Evolutionary conservation across 208 protist genomes (phyloP), one percentile per base, ranked within the genome.

Genomic region (Tritrichomonas musculus): DNA sequence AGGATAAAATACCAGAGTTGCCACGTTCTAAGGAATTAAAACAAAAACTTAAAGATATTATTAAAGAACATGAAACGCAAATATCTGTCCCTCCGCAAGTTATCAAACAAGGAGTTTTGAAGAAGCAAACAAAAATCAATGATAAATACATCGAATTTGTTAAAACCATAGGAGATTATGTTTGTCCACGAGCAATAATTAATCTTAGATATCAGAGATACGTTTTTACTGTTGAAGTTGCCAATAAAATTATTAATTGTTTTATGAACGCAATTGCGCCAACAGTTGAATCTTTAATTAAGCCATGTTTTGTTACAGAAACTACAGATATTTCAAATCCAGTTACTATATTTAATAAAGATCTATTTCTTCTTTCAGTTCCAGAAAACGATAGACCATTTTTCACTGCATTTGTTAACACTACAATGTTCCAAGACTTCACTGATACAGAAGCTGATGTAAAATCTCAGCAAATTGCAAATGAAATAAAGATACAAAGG

Each of bases 261-360:
- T 88, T 88, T 39, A 88, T 27, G 25, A 39, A 25, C 39, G 14
- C 25, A n/a, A 20, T 88, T 53, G 47, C 77, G 8, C 77, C 77
- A 60, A 33, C 25, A 55, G 17, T 88, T 1, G 44, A 53, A 9
- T 41, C 33, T 20, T 4, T 88, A 14, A 57, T 88, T 20, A 50
- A 47, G 47, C 47, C 47, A 60, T 88, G 77, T 49, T 88, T 88
- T 36, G 77, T 88, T 55, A 88, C 77, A 57, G 77, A 88, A 47
- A 88, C 41, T 2, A 57, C 47, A 20, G 77, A 88, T 50, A 22
- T n/a, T 13, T 14, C 53, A 0, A 47, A 47, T 4, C 77, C 77
- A 36, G 41, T 53, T 9, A 88, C 77, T 22, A 27, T 88, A 0
- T 88, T 88, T 5, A 88, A 88, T 30, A 88, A 27, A 17, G 22